Evolutionary conservation across 2,329 filamentous ascomycete genomes (phyloP).

Genomic region (Juglanconis oblonga): DNA sequence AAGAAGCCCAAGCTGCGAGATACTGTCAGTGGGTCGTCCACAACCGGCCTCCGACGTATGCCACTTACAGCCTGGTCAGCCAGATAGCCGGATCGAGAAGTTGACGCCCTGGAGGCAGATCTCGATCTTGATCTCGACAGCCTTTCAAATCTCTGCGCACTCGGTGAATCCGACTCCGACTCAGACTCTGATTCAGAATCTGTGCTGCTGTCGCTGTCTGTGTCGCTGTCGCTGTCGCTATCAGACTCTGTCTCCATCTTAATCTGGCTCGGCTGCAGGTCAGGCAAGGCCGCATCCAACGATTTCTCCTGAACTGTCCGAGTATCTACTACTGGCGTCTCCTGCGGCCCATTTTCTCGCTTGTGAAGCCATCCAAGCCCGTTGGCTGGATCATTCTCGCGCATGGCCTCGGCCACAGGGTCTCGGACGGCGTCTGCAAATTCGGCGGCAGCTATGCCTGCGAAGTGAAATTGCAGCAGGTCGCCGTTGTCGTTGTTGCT

Average conservation of each 20-base stretch:
- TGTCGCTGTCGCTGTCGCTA: neutral
- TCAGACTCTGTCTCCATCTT: neutral
- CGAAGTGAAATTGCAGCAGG: neutral
- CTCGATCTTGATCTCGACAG: conserved; percentile 14
- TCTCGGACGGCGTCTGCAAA: neutral
- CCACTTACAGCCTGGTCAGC: conserved; percentile 6
- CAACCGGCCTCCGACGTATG: neutral
- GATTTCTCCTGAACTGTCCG: neutral
- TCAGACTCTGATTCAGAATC: neutral
- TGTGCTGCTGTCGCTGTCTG: neutral
- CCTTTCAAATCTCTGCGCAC: conserved; percentile 2
- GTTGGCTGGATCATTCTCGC: neutral
- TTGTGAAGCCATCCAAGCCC: conserved; percentile 14
- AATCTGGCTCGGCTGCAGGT: conserved; percentile 1
- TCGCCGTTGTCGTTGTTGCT: neutral
- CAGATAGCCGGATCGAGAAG: neutral
- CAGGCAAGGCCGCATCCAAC: neutral
- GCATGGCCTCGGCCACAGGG: neutral
- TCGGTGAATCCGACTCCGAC: conserved; percentile 4
- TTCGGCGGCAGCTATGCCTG: neutral
- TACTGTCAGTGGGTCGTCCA: neutral
- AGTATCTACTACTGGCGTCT: neutral
- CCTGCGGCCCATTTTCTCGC: neutral
- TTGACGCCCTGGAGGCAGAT: conserved; percentile 6
- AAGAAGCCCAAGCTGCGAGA: neutral